A percentile compares a stretch with the other conserved stretches of the same genome.
Conservation (phyloP, 2,329 filamentous ascomycete genomes). For the Microcyclospora pomicola region DNA sequence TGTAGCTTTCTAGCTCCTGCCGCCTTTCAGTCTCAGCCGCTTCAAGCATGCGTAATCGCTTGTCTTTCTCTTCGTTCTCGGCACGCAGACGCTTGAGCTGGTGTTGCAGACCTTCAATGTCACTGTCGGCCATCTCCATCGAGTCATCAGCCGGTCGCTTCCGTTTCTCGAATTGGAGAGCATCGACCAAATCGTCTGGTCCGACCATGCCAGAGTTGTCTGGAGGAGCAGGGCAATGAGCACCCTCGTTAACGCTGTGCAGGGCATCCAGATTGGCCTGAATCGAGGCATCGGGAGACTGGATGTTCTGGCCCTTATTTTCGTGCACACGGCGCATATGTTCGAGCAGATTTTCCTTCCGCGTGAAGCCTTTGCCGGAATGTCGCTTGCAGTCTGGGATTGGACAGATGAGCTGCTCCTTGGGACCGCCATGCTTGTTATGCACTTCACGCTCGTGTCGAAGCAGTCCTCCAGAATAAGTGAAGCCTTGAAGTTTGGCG, state of each 20-base stretch:
- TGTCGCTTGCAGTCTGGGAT: slow-evolving; percentile 80
- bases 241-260: background rate
- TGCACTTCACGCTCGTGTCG: slow-evolving; percentile 91
- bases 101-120: slow-evolving; percentile 21
- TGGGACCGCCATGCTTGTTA: slow-evolving; percentile 74
- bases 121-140: slow-evolving; percentile 2
- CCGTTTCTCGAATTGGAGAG: background rate
- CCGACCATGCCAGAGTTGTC: background rate
- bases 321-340: slow-evolving; percentile 77
- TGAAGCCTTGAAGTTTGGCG: slow-evolving; percentile 86
- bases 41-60: slow-evolving; percentile 15
- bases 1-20: too few species aligned
- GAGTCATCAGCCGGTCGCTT: slow-evolving; percentile 6
- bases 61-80: slow-evolving; percentile 30
- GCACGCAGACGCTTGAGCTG: slow-evolving; percentile 29
- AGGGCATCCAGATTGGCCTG: background rate
- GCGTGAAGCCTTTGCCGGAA: slow-evolving; percentile 76
- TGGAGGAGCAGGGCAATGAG: too few species aligned
- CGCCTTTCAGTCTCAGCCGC: slow-evolving; percentile 2
- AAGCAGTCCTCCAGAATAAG: slow-evolving; percentile 79
- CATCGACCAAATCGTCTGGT: background rate
- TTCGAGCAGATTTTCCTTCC: slow-evolving; percentile 87
- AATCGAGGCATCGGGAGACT: background rate
- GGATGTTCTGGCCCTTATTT: slow-evolving; percentile 7
- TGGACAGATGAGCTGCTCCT: slow-evolving; percentile 76